phyloP scores from a whole-genome alignment of 306 rosid genomes.

The Castanea sativa region DNA sequence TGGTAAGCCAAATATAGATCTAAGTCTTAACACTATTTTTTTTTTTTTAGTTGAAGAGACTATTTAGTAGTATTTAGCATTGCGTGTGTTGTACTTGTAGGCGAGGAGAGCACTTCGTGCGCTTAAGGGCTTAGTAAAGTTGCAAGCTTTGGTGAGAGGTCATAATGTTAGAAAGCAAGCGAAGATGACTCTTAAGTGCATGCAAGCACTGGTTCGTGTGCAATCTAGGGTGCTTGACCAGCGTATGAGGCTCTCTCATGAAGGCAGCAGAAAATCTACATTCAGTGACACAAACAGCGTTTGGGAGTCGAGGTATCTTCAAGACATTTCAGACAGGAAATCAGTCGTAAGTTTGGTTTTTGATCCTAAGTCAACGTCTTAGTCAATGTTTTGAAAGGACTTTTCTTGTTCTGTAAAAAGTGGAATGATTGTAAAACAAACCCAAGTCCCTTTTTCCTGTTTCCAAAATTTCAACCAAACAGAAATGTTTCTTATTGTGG shows the following conservation, averaged over 20 bases:
- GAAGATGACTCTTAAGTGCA: constrained; percentile 86
- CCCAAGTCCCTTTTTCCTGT: constrained; percentile 11
- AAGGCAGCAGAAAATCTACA: constrained; percentile 79
- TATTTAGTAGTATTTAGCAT: not conserved
- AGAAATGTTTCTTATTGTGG: constrained; percentile 2
- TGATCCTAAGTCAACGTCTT: not conserved
- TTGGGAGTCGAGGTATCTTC: constrained; percentile 72
- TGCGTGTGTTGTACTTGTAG: constrained; percentile 29
- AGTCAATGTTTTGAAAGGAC: not conserved
- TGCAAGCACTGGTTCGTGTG: constrained; percentile 91
- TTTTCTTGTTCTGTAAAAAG: constrained; percentile 14
- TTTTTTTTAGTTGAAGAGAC: not conserved
- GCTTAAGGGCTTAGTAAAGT: constrained; percentile 84
- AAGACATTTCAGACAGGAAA: constrained; percentile 76
- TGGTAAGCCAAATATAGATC: constrained; percentile 52
- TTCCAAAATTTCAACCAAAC: constrained; percentile 21
- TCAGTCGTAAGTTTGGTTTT: constrained; percentile 52
- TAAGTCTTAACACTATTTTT: not conserved
- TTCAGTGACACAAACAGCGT: constrained; percentile 74
- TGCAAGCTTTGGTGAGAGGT: constrained; percentile 95
- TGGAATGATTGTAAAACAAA: not conserved
- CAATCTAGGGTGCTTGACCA: constrained; percentile 87
- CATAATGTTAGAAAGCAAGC: constrained; percentile 97
- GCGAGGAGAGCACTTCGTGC: constrained; percentile 96
- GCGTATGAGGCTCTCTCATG: constrained; percentile 69